Base-by-base conservation (phyloP, 768 basidiomycete species). In the Pleurotus platypus region DNA sequence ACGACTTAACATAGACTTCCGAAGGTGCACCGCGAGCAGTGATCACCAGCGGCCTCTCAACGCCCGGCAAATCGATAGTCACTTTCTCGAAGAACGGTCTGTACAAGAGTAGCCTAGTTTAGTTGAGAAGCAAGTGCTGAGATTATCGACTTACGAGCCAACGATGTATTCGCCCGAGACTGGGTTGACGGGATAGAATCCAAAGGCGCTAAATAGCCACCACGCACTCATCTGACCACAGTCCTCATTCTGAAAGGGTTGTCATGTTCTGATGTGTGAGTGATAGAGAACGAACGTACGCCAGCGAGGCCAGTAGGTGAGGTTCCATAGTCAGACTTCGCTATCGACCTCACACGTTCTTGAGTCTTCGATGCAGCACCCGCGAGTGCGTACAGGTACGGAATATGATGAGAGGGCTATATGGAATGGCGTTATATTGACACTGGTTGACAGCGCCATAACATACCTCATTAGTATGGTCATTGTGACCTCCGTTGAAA, bases 141-240 rank as follows among this genome's bases (percentile, higher is more conserved):
- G 35, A 13, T 11, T 2, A 3, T 11, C 11, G 11, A 75, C 78
- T 30, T 64, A 86, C 87, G 83, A 83, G 60, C 90, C 90, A 47
- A 93, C 75, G 55, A 90, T 75, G 58, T 92, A 92, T 63, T 83
- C 81, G 1, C 81, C 84, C 0, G 86, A 87, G 0, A 86, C 86
- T 0, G 90, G 90, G 65, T 92, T 86, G 42, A 92, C 89, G 30
- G 89, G 89, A 62, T 92, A 92, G 68, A 92, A 89, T 2, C 90
- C 90, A 70, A 93, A 76, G 0, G 89, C 83, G 49, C 83, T 85
- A 71, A 90, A 92, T 15, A 92, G 78, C 62, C 86, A 92, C 90
- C 90, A 92, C 0, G 90, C 87, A 62, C 87, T 89, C 91, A 92
- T 92, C 66, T 93, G 90, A 0, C 91, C 90, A 60, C 90, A 92